phyloP scores from a whole-genome alignment of 306 rosid species.

The Prunus campanulata region DNA sequence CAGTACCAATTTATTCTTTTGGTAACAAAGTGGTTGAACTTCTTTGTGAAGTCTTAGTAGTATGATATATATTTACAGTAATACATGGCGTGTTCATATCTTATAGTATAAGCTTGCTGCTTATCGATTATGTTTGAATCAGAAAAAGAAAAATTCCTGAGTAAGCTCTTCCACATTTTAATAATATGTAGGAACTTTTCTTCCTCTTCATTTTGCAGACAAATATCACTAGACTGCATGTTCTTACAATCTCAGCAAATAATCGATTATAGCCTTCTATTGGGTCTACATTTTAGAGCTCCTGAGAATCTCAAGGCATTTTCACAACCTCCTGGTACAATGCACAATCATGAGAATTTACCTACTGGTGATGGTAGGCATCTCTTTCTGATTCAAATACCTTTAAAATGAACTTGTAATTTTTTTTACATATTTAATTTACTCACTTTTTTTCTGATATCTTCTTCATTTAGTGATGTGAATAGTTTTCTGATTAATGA shows the following conservation, averaged over 20 bases:
- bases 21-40: background rate
- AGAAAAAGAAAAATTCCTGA: background rate
- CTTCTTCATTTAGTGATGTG: background rate
- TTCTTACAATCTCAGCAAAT: conserved; percentile 89
- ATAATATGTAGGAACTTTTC: conserved; percentile 5
- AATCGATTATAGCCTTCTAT: conserved; percentile 90
- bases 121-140: conserved; percentile 6
- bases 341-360: conserved; percentile 33
- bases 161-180: conserved; percentile 2
- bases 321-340: conserved; percentile 42
- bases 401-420: background rate
- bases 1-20: background rate
- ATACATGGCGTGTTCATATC: background rate
- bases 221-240: conserved; percentile 70
- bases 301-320: conserved; percentile 78
- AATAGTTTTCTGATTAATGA: background rate
- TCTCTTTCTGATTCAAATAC: conserved; percentile 8
- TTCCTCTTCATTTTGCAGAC: conserved; percentile 54
- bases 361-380: conserved; percentile 44
- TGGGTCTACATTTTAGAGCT: conserved; percentile 95
- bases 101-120: conserved; percentile 14
- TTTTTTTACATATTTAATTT: conserved; percentile 1
- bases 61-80: background rate
- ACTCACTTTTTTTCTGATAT: background rate
- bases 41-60: conserved; percentile 1